These are phyloP conservation scores for Scheffersomyces amazonensis DNA, from an alignment of 805 yeast species.

Conservation along the genomic window DNA sequence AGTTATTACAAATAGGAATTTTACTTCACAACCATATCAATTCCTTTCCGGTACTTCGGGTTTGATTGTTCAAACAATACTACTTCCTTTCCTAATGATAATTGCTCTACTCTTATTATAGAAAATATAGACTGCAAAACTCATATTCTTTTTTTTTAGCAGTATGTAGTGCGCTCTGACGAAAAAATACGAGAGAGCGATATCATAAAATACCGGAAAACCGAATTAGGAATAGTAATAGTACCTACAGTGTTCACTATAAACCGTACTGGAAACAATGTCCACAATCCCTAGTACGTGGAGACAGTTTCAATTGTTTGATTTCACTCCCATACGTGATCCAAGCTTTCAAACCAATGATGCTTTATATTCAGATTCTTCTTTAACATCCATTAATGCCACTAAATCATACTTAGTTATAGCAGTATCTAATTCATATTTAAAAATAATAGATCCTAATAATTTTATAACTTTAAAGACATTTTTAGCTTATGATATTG, in stretches of 20 bases:
- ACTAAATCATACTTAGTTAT: constrained; percentile 55
- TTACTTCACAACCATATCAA: background rate
- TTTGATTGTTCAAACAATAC: too few species aligned
- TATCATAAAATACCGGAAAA: too few species aligned
- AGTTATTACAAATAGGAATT: background rate
- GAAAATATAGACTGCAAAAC: too few species aligned
- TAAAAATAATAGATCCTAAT: constrained; percentile 53
- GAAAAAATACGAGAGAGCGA: too few species aligned
- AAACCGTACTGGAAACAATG: constrained; percentile 5
- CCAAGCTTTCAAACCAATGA: constrained; percentile 63
- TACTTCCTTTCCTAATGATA: too few species aligned
- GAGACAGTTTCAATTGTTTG: constrained; percentile 88
- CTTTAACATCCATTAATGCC: constrained; percentile 61
- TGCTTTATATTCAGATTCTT: constrained; percentile 78
- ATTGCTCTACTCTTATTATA: too few species aligned
- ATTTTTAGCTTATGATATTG: constrained; percentile 65
- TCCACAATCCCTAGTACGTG: constrained; percentile 32
- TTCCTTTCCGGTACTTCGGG: background rate
- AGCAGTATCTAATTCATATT: constrained; percentile 49
- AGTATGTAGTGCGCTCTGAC: too few species aligned
- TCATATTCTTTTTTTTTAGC: too few species aligned
- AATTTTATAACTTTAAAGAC: constrained; percentile 44
- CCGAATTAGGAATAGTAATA: too few species aligned
- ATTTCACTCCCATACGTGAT: constrained; percentile 77
- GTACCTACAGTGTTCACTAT: too few species aligned